These are phyloP conservation scores for Orbilia quercus DNA, from an alignment of 2,329 filamentous ascomycete species.

Conservation along the genomic window DNA sequence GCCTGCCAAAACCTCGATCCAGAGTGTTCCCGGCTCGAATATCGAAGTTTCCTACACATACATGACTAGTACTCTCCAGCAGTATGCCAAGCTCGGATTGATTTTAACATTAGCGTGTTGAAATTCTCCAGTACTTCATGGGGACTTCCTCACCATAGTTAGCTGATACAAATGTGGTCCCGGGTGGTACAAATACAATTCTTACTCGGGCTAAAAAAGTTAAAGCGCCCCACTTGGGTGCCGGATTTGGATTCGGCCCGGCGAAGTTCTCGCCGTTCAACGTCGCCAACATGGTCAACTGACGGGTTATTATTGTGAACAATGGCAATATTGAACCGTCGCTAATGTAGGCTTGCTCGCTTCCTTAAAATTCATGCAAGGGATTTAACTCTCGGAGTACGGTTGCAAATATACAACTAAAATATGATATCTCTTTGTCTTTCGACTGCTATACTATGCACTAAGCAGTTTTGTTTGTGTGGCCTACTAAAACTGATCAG, in stretches of 20 bases:
- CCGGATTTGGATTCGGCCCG: neutral
- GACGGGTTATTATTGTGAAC: neutral
- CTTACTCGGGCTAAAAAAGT: neutral
- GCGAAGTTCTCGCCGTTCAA: neutral
- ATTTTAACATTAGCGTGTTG: neutral
- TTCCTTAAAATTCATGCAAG: constrained; percentile 1
- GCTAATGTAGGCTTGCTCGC: neutral
- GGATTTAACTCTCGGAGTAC: neutral
- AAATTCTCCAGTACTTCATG: neutral
- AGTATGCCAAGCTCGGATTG: neutral
- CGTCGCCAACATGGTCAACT: too few relatives aligned
- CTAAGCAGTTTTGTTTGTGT: too few relatives aligned
- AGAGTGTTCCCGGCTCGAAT: too few relatives aligned
- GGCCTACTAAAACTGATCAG: too few relatives aligned
- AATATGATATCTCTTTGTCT: too few relatives aligned
- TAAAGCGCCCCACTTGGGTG: neutral
- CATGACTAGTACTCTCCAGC: too few relatives aligned
- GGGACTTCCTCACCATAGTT: neutral
- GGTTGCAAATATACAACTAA: neutral
- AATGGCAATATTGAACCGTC: neutral
- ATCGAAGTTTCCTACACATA: too few relatives aligned
- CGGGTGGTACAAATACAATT: too few relatives aligned
- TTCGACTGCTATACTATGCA: too few relatives aligned
- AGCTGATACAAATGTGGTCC: neutral
- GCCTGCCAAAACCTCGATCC: too few relatives aligned